Conservation (phyloP, 495 filamentous ascomycete genomes). For the Penicillium verhagenii region DNA sequence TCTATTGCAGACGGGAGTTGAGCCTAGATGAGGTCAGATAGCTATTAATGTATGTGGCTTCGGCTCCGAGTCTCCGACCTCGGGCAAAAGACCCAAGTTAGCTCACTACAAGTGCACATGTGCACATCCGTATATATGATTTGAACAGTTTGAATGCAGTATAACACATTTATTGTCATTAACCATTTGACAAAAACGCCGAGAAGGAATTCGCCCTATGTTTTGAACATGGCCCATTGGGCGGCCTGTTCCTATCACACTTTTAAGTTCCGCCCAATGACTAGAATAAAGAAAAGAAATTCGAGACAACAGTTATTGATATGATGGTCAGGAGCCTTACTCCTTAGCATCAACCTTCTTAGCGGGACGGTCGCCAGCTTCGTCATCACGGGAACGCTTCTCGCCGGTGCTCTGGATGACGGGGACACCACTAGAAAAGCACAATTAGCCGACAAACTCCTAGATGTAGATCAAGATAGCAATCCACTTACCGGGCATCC, state of each 20-base stretch:
- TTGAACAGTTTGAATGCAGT: not conserved
- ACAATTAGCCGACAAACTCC: not conserved
- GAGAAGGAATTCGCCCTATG: slow-evolving; percentile 17
- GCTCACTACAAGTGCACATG: not conserved
- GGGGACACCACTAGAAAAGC: slow-evolving; percentile 41
- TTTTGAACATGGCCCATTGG: slow-evolving; percentile 11
- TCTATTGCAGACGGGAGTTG: not conserved
- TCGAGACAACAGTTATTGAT: slow-evolving; percentile 2
- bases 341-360: slow-evolving; percentile 53
- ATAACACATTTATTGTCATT: slow-evolving; percentile 13
- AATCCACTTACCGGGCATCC: slow-evolving; percentile 48
- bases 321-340: slow-evolving; percentile 18
- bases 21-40: not conserved
- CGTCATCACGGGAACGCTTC: slow-evolving; percentile 50
- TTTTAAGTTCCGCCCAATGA: slow-evolving; percentile 23
- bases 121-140: not conserved
- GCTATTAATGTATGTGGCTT: not conserved
- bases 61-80: not conserved
- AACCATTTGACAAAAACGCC: slow-evolving; percentile 24
- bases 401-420: slow-evolving; percentile 47
- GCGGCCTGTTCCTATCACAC: slow-evolving; percentile 24
- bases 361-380: slow-evolving; percentile 38
- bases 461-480: not conserved
- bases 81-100: not conserved
- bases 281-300: slow-evolving; percentile 19